Conservation (phyloP, 2,329 filamentous ascomycete species). For the Cladophialophora immunda region DNA sequence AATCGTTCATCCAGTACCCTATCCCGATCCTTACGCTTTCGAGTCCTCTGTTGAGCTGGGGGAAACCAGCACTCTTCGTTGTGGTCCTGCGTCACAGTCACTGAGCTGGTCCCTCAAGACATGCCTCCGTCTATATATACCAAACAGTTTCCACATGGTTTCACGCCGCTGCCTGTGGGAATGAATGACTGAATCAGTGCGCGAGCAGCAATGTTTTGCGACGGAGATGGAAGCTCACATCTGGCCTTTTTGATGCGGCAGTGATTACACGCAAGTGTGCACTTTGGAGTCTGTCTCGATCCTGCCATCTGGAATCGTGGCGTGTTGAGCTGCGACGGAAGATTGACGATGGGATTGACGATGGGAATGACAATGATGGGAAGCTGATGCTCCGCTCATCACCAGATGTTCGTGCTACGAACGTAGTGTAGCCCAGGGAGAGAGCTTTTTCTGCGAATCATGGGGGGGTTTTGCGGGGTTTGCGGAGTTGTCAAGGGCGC, state of each 20-base stretch:
- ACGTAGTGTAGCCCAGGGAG: neutral
- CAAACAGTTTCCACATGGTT: slow-evolving; percentile 12
- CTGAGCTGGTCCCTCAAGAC: neutral
- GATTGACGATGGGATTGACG: neutral
- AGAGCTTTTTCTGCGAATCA: neutral
- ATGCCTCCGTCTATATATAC: neutral
- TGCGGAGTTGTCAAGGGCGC: neutral
- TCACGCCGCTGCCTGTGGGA: slow-evolving; percentile 10
- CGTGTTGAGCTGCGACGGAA: neutral
- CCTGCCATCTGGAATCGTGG: slow-evolving; percentile 7
- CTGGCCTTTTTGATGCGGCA: slow-evolving; percentile 16
- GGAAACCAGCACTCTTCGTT: slow-evolving; percentile 15
- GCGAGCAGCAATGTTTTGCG: neutral
- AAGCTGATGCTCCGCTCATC: slow-evolving; percentile 4
- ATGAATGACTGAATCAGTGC: neutral
- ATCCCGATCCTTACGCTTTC: slow-evolving; percentile 15
- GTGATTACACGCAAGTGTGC: slow-evolving; percentile 6
- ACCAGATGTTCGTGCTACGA: too few relatives aligned
- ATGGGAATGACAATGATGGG: slow-evolving; percentile 1
- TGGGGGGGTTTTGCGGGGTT: slow-evolving; percentile 7
- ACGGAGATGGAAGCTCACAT: slow-evolving; percentile 15
- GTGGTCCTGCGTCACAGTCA: slow-evolving; percentile 8
- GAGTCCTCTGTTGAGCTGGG: neutral
- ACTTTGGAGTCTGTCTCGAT: slow-evolving; percentile 6
- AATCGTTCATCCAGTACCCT: slow-evolving; percentile 3